A percentile compares a stretch with the other conserved stretches of the same genome.
phyloP scores from a whole-genome alignment of 2,329 filamentous ascomycete genomes.

The Herpomyces periplanetae region DNA sequence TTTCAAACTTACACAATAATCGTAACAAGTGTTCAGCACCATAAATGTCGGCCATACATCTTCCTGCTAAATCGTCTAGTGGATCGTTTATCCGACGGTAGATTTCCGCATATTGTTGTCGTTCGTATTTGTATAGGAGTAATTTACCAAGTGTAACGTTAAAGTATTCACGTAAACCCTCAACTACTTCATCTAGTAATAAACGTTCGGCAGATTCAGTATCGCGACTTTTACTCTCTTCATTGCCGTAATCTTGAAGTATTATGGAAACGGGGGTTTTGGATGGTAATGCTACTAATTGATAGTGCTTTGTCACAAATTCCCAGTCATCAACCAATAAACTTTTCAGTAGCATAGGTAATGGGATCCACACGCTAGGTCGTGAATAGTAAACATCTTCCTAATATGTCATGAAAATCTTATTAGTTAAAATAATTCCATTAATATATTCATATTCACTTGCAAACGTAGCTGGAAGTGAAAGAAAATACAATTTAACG shows the following conservation, averaged over 20 bases:
- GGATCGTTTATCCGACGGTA: constrained; percentile 18
- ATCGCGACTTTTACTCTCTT: constrained; percentile 23
- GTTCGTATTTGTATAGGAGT: constrained; percentile 71
- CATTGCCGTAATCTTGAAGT: constrained; percentile 34
- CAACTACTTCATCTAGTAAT: constrained; percentile 55
- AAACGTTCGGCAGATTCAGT: constrained; percentile 30
- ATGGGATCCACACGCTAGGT: constrained; percentile 44
- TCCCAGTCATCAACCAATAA: constrained; percentile 95
- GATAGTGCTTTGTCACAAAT: constrained; percentile 76
- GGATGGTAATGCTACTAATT: constrained; percentile 50
- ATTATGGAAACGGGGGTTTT: constrained; percentile 32
- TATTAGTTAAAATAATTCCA: too few relatives aligned
- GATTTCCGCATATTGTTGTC: constrained; percentile 44
- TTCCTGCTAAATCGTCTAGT: constrained; percentile 21
- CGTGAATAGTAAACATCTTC: constrained; percentile 55
- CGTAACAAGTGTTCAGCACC: constrained; percentile 68
- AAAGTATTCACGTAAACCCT: constrained; percentile 68
- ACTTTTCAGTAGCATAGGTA: constrained; percentile 65
- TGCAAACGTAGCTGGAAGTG: too few relatives aligned
- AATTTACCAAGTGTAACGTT: constrained; percentile 59
- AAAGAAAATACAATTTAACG: too few relatives aligned
- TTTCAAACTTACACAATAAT: constrained; percentile 26
- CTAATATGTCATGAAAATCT: constrained; percentile 13
- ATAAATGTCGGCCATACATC: constrained; percentile 40
- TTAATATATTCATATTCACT: too few relatives aligned